Evolutionary conservation across 257 asterid genomes (phyloP).

Genomic region (Ligustrum vulgare): DNA sequence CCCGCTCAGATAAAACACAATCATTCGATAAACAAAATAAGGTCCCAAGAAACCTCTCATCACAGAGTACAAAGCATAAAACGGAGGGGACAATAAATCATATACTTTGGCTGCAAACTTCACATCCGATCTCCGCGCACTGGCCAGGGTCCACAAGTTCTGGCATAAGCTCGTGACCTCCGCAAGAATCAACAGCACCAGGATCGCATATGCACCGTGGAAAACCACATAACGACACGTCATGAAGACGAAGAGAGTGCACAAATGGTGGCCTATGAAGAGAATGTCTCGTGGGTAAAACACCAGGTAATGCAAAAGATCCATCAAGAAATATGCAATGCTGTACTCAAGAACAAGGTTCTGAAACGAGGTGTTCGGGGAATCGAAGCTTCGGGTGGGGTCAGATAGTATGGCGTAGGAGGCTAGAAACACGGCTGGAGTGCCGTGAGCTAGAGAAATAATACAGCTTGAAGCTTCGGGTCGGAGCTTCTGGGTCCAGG

Average conservation of each 20-base stretch:
- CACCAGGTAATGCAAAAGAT: slow-evolving; percentile 71
- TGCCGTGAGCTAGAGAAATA: slow-evolving; percentile 82
- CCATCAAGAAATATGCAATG: slow-evolving; percentile 83
- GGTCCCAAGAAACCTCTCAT: slow-evolving; percentile 84
- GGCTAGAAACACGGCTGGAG: slow-evolving; percentile 85
- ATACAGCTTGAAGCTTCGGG: slow-evolving; percentile 93
- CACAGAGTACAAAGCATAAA: slow-evolving; percentile 69
- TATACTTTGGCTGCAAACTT: slow-evolving; percentile 61
- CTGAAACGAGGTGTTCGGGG: slow-evolving; percentile 64
- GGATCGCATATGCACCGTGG: slow-evolving; percentile 78
- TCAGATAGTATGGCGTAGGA: slow-evolving; percentile 49
- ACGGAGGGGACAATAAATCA: slow-evolving; percentile 72
- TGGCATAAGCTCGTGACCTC: slow-evolving; percentile 92
- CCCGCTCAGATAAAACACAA: slow-evolving; percentile 56
- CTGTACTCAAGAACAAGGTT: slow-evolving; percentile 79
- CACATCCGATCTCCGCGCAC: slow-evolving; percentile 56
- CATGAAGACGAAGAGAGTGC: slow-evolving; percentile 80
- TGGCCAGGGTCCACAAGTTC: slow-evolving; percentile 85
- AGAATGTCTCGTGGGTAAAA: slow-evolving; percentile 72
- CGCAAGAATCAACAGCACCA: slow-evolving; percentile 69
- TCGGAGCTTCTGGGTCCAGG: slow-evolving; percentile 64
- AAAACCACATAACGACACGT: slow-evolving; percentile 77
- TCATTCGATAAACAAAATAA: slow-evolving; percentile 64
- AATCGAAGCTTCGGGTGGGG: slow-evolving; percentile 51
- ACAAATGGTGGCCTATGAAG: slow-evolving; percentile 85